phyloP scores from a whole-genome alignment of 331 rosid species.

The Prunus yedoensis region DNA sequence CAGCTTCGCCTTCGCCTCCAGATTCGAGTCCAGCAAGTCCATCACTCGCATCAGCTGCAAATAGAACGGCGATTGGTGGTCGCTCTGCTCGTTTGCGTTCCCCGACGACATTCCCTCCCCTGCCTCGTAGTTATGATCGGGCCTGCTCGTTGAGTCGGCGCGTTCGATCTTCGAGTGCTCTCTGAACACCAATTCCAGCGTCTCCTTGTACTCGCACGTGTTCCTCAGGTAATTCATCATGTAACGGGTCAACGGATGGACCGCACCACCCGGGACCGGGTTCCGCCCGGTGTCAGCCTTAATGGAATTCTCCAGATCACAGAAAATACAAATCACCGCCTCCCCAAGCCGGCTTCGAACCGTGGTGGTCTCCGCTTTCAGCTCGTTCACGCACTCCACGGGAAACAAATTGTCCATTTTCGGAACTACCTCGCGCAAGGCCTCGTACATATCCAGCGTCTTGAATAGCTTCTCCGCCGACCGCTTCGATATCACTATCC shows the following conservation, averaged over 20 bases:
- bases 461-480: constrained; percentile 77
- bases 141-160: constrained; percentile 48
- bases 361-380: constrained; percentile 42
- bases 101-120: neutral
- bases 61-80: constrained; percentile 38
- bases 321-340: constrained; percentile 45
- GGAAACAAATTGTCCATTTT: constrained; percentile 42
- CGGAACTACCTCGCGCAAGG: constrained; percentile 44
- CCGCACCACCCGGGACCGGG: constrained; percentile 71
- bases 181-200: constrained; percentile 60
- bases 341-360: constrained; percentile 57
- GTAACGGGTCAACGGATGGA: constrained; percentile 77
- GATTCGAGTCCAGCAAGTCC: constrained; percentile 60
- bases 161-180: constrained; percentile 54
- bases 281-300: constrained; percentile 46
- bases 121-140: constrained; percentile 13
- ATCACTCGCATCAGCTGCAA: constrained; percentile 51
- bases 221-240: constrained; percentile 58
- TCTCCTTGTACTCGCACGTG: constrained; percentile 61
- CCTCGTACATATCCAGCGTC: constrained; percentile 74
- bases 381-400: constrained; percentile 36
- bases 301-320: constrained; percentile 65
- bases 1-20: constrained; percentile 55
- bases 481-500: constrained; percentile 61
- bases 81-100: neutral